Evolutionary conservation across 805 yeast genomes (phyloP), one percentile per base, ranked within the genome.

Genomic region (Priceomyces medius): DNA sequence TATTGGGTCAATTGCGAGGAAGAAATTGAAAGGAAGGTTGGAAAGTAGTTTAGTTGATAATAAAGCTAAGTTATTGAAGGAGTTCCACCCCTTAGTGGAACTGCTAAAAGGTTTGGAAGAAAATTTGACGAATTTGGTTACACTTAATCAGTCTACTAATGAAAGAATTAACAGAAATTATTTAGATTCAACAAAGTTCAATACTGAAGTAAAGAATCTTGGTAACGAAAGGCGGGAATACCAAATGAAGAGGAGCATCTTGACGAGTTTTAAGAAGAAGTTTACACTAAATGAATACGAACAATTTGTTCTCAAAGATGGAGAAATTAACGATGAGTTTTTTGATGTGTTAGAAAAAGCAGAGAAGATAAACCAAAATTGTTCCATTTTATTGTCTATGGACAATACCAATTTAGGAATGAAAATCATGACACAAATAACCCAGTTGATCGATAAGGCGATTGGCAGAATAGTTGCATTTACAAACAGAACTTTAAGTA

Each of bases 221-320:
- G 59, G 55, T 36, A 42, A 54, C 6, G 57, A 70, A 24, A 64
- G 64, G 39, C 58, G 57, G 14, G 35, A 61, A n/a, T 41, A 74
- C 20, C 55, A 53, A 55, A 48, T 83, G 37, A 79, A 83, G 51
- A 81, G 77, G 53, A 59, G 68, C 27, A 53, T 86, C 1, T 59
- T 86, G 31, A 51, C 61, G 0, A 71, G 74, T 20, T 77, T 85
- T 49, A 79, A 81, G 46, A 69, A 73, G 3, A 76, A 77, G 42
- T 88, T 85, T 55, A 78, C 90, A 0, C 59, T 91, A 33, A 76
- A 75, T 33, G 90, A 83, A 45, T 76, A 79, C 42, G 97, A 91
- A 50, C 82, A 80, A 34, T 84, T 77, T 51, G 61, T 76, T 5
- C 64, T 90, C 29, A 56, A 60, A 17, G 70, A 73, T 21, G 71